phyloP scores from a whole-genome alignment of 164 flowering plant species.

The Vitis amurensis region DNA sequence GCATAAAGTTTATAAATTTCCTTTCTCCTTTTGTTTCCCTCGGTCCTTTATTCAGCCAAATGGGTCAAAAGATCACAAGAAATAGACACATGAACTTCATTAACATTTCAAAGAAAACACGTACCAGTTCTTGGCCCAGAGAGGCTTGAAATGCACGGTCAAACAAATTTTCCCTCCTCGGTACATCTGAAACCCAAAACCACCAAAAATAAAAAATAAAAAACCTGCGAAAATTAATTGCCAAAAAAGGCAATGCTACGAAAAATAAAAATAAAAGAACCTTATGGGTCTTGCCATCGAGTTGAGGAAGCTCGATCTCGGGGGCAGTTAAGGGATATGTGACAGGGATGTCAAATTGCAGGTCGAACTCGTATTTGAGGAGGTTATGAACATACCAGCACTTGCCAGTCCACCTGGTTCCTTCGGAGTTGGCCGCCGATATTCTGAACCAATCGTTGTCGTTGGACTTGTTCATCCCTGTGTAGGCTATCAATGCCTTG shows the following conservation, averaged over 20 bases:
- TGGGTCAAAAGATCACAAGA: background rate
- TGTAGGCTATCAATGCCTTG: slow-evolving; percentile 83
- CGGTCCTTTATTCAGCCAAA: background rate
- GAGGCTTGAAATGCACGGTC: slow-evolving; percentile 98
- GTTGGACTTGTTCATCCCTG: slow-evolving; percentile 91
- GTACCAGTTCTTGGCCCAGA: slow-evolving; percentile 97
- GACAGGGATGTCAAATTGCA: slow-evolving; percentile 91
- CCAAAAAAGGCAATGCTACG: background rate
- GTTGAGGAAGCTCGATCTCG: slow-evolving; percentile 84
- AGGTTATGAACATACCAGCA: slow-evolving; percentile 97
- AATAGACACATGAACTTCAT: background rate
- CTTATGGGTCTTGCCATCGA: slow-evolving; percentile 97
- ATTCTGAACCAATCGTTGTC: slow-evolving; percentile 99
- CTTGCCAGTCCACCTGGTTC: slow-evolving; percentile 94
- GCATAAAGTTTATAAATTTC: too few species aligned
- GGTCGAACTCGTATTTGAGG: slow-evolving; percentile 89
- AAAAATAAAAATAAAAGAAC: slow-evolving; percentile 23
- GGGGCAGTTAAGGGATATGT: slow-evolving; percentile 96
- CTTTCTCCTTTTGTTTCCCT: background rate
- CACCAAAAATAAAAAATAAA: background rate
- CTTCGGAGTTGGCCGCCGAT: slow-evolving; percentile 87
- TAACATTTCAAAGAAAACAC: background rate
- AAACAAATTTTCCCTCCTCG: slow-evolving; percentile 98
- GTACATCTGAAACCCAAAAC: slow-evolving; percentile 65
- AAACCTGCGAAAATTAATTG: too few species aligned